A percentile compares a stretch with the other conserved stretches of the same genome.
Conservation (phyloP, 75 land plant species). For the Larix kaempferi region DNA sequence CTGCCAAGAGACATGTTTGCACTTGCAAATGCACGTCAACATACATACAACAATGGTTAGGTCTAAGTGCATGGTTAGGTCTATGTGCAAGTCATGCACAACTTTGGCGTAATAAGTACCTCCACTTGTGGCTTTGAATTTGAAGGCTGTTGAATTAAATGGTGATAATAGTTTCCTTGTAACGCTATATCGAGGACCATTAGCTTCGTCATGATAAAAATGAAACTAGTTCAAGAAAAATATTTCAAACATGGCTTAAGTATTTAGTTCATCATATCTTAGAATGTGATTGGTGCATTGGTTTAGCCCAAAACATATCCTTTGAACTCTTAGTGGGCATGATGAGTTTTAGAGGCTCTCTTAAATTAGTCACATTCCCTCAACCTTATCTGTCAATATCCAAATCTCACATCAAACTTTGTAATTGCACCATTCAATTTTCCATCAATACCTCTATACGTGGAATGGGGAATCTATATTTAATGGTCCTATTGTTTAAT, state of each 20-base stretch:
- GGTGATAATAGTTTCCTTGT: too few relatives aligned
- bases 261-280: background rate
- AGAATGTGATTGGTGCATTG: background rate
- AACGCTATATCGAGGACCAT: too few relatives aligned
- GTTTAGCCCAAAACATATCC: background rate
- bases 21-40: too few relatives aligned
- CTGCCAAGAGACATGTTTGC: too few relatives aligned
- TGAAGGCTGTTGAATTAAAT: too few relatives aligned
- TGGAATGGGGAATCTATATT: slow-evolving; percentile 12
- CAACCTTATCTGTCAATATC: background rate
- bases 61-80: too few relatives aligned
- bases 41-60: too few relatives aligned
- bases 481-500: background rate
- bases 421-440: background rate
- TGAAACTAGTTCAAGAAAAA: too few relatives aligned
- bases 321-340: background rate
- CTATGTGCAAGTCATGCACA: too few relatives aligned
- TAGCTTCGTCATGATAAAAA: too few relatives aligned
- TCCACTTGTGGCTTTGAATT: too few relatives aligned
- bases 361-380: background rate
- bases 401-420: background rate
- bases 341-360: background rate
- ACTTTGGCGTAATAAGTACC: too few relatives aligned
- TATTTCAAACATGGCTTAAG: background rate
- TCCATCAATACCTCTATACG: background rate